These are phyloP conservation scores for Fusarium succisae DNA, from an alignment of 2,329 filamentous ascomycete species.

Conservation along the genomic window DNA sequence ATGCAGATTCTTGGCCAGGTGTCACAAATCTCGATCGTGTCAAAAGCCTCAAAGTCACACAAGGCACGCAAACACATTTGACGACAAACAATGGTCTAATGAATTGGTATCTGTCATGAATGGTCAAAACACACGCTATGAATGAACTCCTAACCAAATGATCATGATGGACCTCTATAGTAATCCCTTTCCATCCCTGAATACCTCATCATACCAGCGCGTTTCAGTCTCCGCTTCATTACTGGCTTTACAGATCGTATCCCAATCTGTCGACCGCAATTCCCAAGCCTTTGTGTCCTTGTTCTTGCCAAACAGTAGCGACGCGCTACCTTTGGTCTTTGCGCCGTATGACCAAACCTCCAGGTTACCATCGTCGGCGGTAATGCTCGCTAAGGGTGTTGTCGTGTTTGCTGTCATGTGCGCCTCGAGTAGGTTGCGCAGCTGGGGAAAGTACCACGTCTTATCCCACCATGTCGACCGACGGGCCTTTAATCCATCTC, in stretches of 20 bases:
- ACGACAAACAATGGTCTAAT: neutral
- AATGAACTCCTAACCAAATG: conserved; percentile 23
- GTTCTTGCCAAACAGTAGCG: conserved; percentile 37
- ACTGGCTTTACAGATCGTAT: conserved; percentile 30
- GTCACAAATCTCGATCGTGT: neutral
- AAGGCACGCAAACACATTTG: neutral
- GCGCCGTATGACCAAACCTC: conserved; percentile 26
- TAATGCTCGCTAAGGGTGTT: conserved; percentile 21
- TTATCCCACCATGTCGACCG: conserved; percentile 39
- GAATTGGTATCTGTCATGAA: conserved; percentile 17
- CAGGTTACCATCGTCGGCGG: conserved; percentile 18
- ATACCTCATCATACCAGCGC: conserved; percentile 38
- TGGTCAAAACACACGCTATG: conserved; percentile 32
- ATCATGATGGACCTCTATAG: conserved; percentile 12
- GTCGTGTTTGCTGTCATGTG: conserved; percentile 27
- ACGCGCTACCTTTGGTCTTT: conserved; percentile 9
- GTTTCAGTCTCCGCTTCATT: conserved; percentile 18
- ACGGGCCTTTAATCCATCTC: conserved; percentile 37
- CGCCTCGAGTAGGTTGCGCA: conserved; percentile 33
- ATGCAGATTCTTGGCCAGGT: neutral
- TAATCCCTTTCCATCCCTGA: conserved; percentile 34
- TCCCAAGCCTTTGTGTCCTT: conserved; percentile 29
- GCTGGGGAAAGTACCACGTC: conserved; percentile 41
- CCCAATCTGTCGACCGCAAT: conserved; percentile 31
- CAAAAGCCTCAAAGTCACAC: neutral